These are phyloP conservation scores for Cutaneotrichosporon sp. DNA, from an alignment of 1,284 basidiomycete species.

Conservation along the genomic window DNA sequence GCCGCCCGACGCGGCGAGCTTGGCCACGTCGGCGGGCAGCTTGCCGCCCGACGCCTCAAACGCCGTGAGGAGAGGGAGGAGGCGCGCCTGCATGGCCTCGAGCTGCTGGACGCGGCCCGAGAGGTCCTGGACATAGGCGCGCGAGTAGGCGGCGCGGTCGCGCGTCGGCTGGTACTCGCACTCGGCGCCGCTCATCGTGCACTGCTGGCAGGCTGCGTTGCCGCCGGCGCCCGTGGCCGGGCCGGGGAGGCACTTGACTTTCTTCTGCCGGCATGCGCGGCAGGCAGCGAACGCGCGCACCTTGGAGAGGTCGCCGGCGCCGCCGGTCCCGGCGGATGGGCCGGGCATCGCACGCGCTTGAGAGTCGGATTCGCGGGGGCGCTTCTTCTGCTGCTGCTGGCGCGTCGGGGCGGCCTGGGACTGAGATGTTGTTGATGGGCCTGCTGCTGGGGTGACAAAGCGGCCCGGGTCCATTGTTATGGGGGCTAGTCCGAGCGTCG, in stretches of 20 bases:
- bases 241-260: conserved; percentile 48
- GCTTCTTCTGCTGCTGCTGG: background rate
- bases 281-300: conserved; percentile 49
- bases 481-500: background rate
- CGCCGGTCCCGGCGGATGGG: background rate
- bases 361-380: background rate
- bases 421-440: background rate
- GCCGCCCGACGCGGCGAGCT: background rate
- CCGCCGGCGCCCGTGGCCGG: conserved; percentile 16
- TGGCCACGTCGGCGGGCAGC: conserved; percentile 3
- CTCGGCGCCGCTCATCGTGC: conserved; percentile 38
- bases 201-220: conserved; percentile 43
- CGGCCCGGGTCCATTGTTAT: background rate
- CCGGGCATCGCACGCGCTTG: conserved; percentile 3
- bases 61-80: conserved; percentile 41
- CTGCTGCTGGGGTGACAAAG: conserved; percentile 1
- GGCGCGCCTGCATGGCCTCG: conserved; percentile 38
- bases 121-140: conserved; percentile 51
- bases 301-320: conserved; percentile 26
- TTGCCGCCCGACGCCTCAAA: conserved; percentile 33
- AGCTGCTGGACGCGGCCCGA: conserved; percentile 49
- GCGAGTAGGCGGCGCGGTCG: conserved; percentile 48
- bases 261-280: conserved; percentile 44
- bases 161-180: conserved; percentile 51
- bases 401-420: background rate